Evolutionary conservation across 192 early-diverging fungal species (phyloP).

Genomic region (Backusella morwellensis): DNA sequence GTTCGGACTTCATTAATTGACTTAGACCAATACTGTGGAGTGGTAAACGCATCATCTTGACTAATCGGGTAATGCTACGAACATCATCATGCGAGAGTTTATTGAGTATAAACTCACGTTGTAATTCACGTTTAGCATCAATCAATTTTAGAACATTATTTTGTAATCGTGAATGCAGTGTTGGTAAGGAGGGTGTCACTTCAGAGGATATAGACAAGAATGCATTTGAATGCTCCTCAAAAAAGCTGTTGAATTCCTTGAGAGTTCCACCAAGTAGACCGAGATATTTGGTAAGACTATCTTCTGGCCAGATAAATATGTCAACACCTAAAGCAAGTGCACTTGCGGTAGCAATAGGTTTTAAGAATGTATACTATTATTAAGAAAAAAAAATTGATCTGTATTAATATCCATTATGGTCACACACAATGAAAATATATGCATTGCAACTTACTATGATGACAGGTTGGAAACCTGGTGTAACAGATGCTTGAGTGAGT

Average conservation of each 20-base stretch:
- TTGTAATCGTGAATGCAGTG: constrained; percentile 14
- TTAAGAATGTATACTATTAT: constrained; percentile 27
- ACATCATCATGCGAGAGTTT: constrained; percentile 22
- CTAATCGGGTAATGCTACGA: constrained; percentile 19
- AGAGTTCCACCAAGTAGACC: constrained; percentile 14
- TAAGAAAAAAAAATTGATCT: background rate
- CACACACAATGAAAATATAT: background rate
- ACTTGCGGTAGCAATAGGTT: constrained; percentile 25
- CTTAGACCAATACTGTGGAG: constrained; percentile 32
- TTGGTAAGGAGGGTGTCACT: constrained; percentile 1
- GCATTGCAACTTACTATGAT: constrained; percentile 18
- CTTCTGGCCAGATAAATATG: constrained; percentile 31
- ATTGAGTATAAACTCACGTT: constrained; percentile 26
- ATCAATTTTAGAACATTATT: constrained; percentile 24
- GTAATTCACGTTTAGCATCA: constrained; percentile 32
- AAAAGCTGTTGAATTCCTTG: constrained; percentile 5
- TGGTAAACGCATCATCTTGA: constrained; percentile 21
- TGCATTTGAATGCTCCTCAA: constrained; percentile 22
- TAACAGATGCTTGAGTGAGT: constrained; percentile 18
- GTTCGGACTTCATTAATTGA: constrained; percentile 12
- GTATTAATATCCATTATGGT: background rate
- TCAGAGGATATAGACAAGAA: constrained; percentile 8
- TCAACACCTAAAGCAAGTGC: constrained; percentile 21
- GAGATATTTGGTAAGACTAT: constrained; percentile 29
- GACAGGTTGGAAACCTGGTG: constrained; percentile 17